These are phyloP conservation scores for Aspergillus flavus DNA, from an alignment of 2,329 filamentous ascomycete genomes.

Conservation along the genomic window DNA sequence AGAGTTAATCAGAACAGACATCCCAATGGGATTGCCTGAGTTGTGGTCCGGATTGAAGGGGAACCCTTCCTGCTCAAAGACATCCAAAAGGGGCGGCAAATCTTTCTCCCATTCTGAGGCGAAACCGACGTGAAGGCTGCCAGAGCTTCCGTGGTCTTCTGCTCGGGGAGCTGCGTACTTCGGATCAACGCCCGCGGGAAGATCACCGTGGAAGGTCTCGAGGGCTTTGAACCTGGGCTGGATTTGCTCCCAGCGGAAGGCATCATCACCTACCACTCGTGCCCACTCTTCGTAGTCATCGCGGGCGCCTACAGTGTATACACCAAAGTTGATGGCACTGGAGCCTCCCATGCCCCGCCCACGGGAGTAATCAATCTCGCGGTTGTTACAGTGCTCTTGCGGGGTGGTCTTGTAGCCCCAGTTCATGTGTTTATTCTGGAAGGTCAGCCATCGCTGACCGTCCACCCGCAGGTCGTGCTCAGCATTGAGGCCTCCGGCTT, in stretches of 20 bases:
- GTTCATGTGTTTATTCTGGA: slow-evolving; percentile 54
- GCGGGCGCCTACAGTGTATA: slow-evolving; percentile 57
- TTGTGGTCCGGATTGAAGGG: slow-evolving; percentile 59
- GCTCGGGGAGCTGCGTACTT: slow-evolving; percentile 53
- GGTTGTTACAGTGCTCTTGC: slow-evolving; percentile 47
- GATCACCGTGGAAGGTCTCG: slow-evolving; percentile 55
- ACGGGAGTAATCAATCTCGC: slow-evolving; percentile 53
- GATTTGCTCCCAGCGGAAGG: slow-evolving; percentile 58
- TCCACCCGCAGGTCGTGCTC: slow-evolving; percentile 52
- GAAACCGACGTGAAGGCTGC: slow-evolving; percentile 54
- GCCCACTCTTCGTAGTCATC: slow-evolving; percentile 68
- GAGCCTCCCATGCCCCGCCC: slow-evolving; percentile 57
- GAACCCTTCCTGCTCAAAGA: slow-evolving; percentile 53
- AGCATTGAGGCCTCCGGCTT: slow-evolving; percentile 59
- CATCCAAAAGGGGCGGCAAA: slow-evolving; percentile 48
- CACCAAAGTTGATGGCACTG: slow-evolving; percentile 58
- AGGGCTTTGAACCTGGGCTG: slow-evolving; percentile 55
- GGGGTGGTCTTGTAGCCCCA: slow-evolving; percentile 56
- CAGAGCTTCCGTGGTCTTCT: slow-evolving; percentile 53
- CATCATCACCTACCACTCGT: slow-evolving; percentile 55
- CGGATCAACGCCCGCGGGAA: slow-evolving; percentile 39
- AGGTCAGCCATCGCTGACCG: slow-evolving; percentile 59
- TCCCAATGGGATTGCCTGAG: slow-evolving; percentile 60
- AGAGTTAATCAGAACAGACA: slow-evolving; percentile 55
- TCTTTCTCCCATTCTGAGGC: slow-evolving; percentile 54